Conservation (phyloP, 257 asterid genomes). For the Nicotiana undulata region DNA sequence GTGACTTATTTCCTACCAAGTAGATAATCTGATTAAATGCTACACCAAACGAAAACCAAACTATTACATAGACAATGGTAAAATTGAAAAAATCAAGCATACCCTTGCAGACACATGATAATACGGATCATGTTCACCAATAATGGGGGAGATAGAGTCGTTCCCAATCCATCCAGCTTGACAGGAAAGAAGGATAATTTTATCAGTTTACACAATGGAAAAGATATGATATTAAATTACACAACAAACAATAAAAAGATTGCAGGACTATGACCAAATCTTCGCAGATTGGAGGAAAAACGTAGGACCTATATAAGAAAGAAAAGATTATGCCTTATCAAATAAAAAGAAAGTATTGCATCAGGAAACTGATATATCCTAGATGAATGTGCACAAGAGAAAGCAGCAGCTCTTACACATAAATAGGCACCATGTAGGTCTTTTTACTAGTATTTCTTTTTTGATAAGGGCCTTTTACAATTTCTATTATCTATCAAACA, state of each 20-base stretch:
- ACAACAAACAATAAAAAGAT: not conserved
- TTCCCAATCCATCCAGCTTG: slow-evolving; percentile 98
- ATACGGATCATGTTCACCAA: slow-evolving; percentile 91
- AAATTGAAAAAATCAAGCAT: slow-evolving; percentile 15
- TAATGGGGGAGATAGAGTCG: slow-evolving; percentile 90
- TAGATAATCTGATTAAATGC: slow-evolving; percentile 12
- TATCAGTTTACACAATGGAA: not conserved
- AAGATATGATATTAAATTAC: not conserved
- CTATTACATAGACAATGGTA: slow-evolving; percentile 2
- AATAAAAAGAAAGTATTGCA: not conserved
- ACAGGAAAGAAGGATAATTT: slow-evolving; percentile 8
- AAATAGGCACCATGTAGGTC: not conserved
- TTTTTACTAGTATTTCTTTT: too few relatives aligned
- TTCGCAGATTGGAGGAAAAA: not conserved
- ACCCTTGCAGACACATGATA: slow-evolving; percentile 90
- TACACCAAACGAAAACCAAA: not conserved
- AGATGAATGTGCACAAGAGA: not conserved
- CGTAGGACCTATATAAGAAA: not conserved
- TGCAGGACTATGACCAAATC: not conserved
- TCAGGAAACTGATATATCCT: not conserved
- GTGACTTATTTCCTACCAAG: slow-evolving; percentile 75
- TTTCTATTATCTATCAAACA: not conserved
- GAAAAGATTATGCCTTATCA: not conserved
- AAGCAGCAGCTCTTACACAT: not conserved
- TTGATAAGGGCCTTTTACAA: not conserved